Evolutionary conservation across 345 rosid genomes (phyloP).

Genomic region (Eucalyptus tenuipes): DNA sequence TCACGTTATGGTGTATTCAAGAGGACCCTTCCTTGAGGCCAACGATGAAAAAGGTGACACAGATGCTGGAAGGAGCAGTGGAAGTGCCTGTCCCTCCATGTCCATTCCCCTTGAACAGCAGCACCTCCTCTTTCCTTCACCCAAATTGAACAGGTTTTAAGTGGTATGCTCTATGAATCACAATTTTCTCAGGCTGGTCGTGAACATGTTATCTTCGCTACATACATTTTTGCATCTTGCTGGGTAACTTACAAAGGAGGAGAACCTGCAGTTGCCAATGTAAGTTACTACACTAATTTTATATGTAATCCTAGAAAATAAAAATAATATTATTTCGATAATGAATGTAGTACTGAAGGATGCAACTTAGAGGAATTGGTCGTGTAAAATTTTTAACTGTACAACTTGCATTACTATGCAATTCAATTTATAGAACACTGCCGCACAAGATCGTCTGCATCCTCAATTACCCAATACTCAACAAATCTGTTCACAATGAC

Average conservation of each 20-base stretch:
- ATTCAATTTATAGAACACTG: not conserved
- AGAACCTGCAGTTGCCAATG: not conserved
- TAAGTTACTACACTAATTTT: not conserved
- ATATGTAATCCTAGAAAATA: not conserved
- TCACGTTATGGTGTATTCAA: constrained; percentile 38
- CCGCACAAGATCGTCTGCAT: not conserved
- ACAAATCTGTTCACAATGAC: not conserved
- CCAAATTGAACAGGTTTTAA: not conserved
- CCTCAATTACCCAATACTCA: not conserved
- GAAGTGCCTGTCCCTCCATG: constrained; percentile 13
- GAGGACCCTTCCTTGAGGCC: constrained; percentile 29
- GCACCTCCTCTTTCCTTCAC: not conserved
- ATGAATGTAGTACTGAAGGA: not conserved
- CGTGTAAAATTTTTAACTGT: not conserved
- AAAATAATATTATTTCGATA: not conserved
- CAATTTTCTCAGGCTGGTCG: not conserved
- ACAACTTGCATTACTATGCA: not conserved
- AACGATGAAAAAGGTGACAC: constrained; percentile 27
- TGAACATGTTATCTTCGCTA: not conserved
- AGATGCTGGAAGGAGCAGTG: constrained; percentile 33
- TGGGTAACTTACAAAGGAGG: not conserved
- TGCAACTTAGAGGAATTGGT: not conserved
- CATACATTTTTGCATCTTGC: not conserved
- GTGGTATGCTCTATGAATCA: not conserved
- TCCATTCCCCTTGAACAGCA: not conserved